Evolutionary conservation across 805 yeast species (phyloP), one percentile per base, ranked within the genome.

Genomic region (Candida succiphila): DNA sequence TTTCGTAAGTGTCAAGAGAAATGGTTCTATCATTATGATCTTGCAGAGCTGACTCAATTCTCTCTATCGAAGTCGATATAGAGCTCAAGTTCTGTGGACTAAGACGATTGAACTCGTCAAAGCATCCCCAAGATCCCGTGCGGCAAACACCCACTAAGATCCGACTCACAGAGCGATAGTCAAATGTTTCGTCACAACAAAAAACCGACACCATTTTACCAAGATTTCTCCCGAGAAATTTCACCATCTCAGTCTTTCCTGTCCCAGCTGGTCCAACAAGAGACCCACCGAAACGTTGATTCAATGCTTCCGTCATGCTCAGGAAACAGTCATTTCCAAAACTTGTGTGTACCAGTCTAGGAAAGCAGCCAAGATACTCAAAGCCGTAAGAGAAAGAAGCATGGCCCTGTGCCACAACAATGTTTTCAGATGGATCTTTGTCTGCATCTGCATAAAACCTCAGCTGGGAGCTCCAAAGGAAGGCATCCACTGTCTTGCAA

Each of bases 191-290:
- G 46, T 89, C 97, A 60, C 97, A 89, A 49, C 86, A 79, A 53
- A 89, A 88, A 0, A 89, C 95, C 9, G 82, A 52, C 0, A 86
- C 95, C 71, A 75, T 72, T 37, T 75, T 67, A 7, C 97, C 97
- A 7, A 89, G 58, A 25, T 73, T 74, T 27, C 75, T 75, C 1
- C 92, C 96, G 21, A 88, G 60, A 0, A 94, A 83, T 51, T 89
- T 89, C 18, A 89, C 68, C 0, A 94, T 69, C 51, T 89, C 97
- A 0, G 97, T 89, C 50, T 89, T 89, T 42, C 97, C 97, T 0
- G 97, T 89, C 27, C 97, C 97, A 3, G 97, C 96, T 2, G 97
- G 96, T 0, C 97, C 97, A 54, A 81, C 76, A 1, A 94, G 80
- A 1, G 94, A 80, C 0, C 95, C 94, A n/a, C 97, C 97, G 7